These are phyloP conservation scores for Passiflora organensis DNA, from an alignment of 345 rosid genomes.

Conservation along the genomic window DNA sequence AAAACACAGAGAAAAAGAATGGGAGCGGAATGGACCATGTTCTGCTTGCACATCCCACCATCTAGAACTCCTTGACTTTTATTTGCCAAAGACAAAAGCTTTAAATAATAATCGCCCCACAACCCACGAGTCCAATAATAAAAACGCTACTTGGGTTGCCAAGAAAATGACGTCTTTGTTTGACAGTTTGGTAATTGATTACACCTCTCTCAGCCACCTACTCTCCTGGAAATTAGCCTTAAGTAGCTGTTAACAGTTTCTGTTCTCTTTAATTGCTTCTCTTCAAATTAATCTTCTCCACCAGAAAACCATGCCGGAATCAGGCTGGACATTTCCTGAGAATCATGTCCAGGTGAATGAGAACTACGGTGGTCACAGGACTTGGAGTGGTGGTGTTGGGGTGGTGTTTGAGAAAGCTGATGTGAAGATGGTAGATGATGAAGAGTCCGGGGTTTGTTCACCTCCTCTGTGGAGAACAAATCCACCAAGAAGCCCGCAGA, in stretches of 20 bases:
- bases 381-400: conserved; percentile 31
- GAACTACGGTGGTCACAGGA: too few species aligned
- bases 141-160: background rate
- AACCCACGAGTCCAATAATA: background rate
- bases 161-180: conserved; percentile 8
- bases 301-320: background rate
- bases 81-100: background rate
- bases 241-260: too few species aligned
- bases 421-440: conserved; percentile 18
- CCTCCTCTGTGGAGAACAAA: conserved; percentile 61
- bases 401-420: conserved; percentile 19
- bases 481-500: conserved; percentile 44
- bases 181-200: conserved; percentile 1
- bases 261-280: background rate
- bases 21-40: background rate
- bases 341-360: too few species aligned
- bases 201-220: too few species aligned
- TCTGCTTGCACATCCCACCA: conserved; percentile 3
- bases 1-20: background rate
- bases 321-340: too few species aligned
- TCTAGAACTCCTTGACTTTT: conserved; percentile 39
- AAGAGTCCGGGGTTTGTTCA: conserved; percentile 47
- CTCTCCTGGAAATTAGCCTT: background rate
- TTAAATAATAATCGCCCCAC: background rate
- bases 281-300: background rate